Conservation (phyloP, 345 rosid genomes). For the Lepidium africanum region DNA sequence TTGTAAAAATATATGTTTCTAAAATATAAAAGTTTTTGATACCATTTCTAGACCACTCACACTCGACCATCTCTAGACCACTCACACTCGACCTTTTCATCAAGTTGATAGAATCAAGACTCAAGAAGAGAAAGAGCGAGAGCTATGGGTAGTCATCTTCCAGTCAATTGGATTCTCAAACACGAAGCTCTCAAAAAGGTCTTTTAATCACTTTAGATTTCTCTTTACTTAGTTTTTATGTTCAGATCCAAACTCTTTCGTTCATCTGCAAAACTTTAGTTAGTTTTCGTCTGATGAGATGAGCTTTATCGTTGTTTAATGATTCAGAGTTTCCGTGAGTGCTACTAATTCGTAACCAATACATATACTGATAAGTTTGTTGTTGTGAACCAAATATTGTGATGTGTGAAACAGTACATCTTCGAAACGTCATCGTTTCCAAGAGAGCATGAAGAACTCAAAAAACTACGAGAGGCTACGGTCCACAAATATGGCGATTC, state of each 20-base stretch:
- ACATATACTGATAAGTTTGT: not conserved
- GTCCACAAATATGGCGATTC: slow-evolving; percentile 12
- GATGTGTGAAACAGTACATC: slow-evolving; percentile 16
- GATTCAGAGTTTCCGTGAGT: not conserved
- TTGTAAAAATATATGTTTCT: no score
- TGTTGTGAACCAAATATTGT: not conserved
- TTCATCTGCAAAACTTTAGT: not conserved
- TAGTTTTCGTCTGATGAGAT: not conserved
- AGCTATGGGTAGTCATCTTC: slow-evolving; percentile 11
- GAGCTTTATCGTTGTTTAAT: not conserved
- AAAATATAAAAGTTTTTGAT: no score
- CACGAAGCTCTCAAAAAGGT: slow-evolving; percentile 24
- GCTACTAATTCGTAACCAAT: not conserved
- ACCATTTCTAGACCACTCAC: no score
- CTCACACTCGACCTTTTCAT: not conserved
- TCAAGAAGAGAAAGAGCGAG: not conserved
- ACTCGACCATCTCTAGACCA: no score
- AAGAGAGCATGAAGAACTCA: slow-evolving; percentile 36
- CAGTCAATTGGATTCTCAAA: slow-evolving; percentile 26
- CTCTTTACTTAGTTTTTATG: not conserved
- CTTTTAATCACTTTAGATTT: not conserved
- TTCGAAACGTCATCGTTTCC: slow-evolving; percentile 32
- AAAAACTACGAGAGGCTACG: slow-evolving; percentile 36
- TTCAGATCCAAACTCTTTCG: not conserved
- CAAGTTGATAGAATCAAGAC: not conserved